Evolutionary conservation across 73 alveolate genomes (phyloP).

Genomic region (Stentor roeselii): DNA sequence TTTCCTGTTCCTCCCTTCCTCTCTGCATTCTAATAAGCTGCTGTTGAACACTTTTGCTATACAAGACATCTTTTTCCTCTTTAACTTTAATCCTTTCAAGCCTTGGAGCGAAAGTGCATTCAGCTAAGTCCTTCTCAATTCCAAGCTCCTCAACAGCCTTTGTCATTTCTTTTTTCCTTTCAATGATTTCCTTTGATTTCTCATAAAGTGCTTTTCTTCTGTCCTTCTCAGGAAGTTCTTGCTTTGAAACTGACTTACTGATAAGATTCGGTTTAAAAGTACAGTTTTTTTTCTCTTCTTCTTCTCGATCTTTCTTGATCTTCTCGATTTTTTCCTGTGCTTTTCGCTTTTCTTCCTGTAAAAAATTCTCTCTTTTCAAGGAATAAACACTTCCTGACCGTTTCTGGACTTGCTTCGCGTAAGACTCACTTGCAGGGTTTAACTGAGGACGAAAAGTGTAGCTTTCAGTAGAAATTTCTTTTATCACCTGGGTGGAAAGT

Average conservation of each 20-base stretch:
- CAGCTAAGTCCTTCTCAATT: neutral
- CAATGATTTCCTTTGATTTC: neutral
- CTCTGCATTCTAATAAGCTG: neutral
- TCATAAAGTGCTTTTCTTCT: neutral
- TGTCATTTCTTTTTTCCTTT: neutral
- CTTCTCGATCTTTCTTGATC: neutral
- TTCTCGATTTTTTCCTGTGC: neutral
- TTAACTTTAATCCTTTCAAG: slow-evolving; percentile 4
- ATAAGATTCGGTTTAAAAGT: slow-evolving; percentile 6
- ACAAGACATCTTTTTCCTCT: neutral
- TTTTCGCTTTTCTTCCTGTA: slow-evolving; percentile 1
- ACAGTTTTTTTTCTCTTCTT: neutral
- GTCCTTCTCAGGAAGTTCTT: neutral
- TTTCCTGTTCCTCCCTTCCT: slow-evolving; percentile 12
- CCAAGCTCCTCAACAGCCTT: neutral
- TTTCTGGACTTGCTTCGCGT: neutral
- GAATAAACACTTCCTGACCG: neutral
- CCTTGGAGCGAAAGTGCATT: slow-evolving; percentile 17
- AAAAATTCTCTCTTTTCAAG: neutral
- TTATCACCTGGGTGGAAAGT: neutral
- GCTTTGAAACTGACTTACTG: neutral
- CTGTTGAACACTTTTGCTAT: slow-evolving; percentile 3
- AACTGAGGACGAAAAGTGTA: slow-evolving; percentile 9
- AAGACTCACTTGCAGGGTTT: neutral
- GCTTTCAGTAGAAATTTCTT: neutral